These are phyloP conservation scores for Zygnema circumcarinatum DNA, from an alignment of 139 green algal genomes.

Conservation along the genomic window DNA sequence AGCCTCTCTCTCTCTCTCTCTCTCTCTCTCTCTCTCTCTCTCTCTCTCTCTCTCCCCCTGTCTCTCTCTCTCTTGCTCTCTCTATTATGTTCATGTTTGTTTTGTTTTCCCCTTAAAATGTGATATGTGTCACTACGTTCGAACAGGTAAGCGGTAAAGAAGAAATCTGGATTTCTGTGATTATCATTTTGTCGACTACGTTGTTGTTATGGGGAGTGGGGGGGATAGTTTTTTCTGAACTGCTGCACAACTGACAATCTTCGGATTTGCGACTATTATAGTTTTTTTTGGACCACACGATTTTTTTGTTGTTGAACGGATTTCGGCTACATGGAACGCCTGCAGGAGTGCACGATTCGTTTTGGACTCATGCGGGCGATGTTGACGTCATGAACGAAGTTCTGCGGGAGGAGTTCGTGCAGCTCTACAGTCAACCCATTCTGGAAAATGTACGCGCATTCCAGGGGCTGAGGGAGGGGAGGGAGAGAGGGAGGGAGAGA, in stretches of 20 bases:
- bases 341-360: slow-evolving; percentile 92
- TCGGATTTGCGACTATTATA: not conserved
- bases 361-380: slow-evolving; percentile 93
- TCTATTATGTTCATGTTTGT: not conserved
- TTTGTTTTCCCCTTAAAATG: too few relatives aligned
- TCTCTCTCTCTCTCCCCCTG: not conserved
- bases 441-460: slow-evolving; percentile 74
- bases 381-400: slow-evolving; percentile 81
- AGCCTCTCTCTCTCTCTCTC: not conserved
- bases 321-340: too few relatives aligned
- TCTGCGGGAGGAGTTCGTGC: slow-evolving; percentile 86
- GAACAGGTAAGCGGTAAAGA: too few relatives aligned
- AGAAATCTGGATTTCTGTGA: too few relatives aligned
- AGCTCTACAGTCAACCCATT: slow-evolving; percentile 83
- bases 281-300: not conserved
- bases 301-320: too few relatives aligned
- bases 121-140: too few relatives aligned
- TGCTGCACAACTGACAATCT: not conserved
- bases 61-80: too few relatives aligned
- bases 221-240: not conserved
- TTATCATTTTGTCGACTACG: too few relatives aligned
- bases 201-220: too few relatives aligned
- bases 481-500: slow-evolving; percentile 6
- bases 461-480: not conserved
- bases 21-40: not conserved